Percentiles rank a stretch among this genome's conserved stretches.
phyloP scores from a whole-genome alignment of 2,329 filamentous ascomycete genomes.

The Phialocephala sp. region DNA sequence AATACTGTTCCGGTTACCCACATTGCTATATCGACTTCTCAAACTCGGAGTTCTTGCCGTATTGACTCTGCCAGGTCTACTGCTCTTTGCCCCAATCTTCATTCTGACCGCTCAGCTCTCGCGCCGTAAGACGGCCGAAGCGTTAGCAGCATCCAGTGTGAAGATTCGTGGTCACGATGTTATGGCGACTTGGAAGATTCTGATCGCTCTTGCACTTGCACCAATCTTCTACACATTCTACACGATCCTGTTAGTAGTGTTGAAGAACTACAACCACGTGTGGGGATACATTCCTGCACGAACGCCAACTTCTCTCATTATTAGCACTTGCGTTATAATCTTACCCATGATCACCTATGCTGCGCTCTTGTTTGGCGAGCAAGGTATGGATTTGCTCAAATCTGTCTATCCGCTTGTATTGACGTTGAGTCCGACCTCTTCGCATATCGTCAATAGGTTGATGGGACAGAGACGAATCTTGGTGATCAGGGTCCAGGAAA shows the following conservation, averaged over 20 bases:
- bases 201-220: conserved; percentile 81
- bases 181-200: conserved; percentile 91
- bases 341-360: conserved; percentile 89
- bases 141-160: conserved; percentile 83
- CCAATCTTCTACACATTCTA: conserved; percentile 83
- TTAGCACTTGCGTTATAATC: conserved; percentile 64
- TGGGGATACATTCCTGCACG: conserved; percentile 77
- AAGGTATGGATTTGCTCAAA: conserved; percentile 96
- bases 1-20: conserved; percentile 73
- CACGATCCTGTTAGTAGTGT: conserved; percentile 73
- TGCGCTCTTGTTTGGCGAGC: conserved; percentile 88
- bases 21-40: conserved; percentile 76
- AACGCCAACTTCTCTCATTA: conserved; percentile 53
- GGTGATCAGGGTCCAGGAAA: conserved; percentile 78
- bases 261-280: conserved; percentile 77
- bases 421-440: conserved; percentile 79
- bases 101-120: conserved; percentile 83
- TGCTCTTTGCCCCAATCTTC: conserved; percentile 89
- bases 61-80: conserved; percentile 81
- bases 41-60: conserved; percentile 79
- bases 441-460: conserved; percentile 79
- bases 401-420: conserved; percentile 85
- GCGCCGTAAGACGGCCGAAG: conserved; percentile 73
- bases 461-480: conserved; percentile 73
- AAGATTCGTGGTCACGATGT: conserved; percentile 89